Evolutionary conservation across 306 rosid species (phyloP).

Genomic region (Oxytropis ochrocephala): DNA sequence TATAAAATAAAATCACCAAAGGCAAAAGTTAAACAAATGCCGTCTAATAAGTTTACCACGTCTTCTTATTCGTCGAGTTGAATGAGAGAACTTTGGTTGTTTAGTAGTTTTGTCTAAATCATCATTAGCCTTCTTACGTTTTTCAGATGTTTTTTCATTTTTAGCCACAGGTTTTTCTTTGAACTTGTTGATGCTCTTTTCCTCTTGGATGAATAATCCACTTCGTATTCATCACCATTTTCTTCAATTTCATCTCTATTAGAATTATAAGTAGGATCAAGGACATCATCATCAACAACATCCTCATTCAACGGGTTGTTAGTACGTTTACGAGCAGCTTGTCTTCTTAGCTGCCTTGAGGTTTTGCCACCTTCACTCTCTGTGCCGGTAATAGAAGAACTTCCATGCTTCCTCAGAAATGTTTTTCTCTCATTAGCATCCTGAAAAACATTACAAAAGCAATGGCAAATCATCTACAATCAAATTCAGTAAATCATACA

Average conservation of each 20-base stretch:
- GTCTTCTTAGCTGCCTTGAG: conserved; percentile 43
- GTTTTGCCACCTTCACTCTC: conserved; percentile 35
- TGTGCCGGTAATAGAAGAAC: conserved; percentile 20
- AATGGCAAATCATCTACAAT: neutral
- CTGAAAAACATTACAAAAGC: conserved; percentile 27
- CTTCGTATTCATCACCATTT: conserved; percentile 32
- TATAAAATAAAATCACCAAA: conserved; percentile 1
- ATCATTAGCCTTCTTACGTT: too few relatives aligned
- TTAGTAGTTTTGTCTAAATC: too few relatives aligned
- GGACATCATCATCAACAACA: conserved; percentile 21
- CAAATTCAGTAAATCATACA: conserved; percentile 12
- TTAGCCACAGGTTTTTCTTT: too few relatives aligned
- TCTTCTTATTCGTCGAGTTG: conserved; percentile 67
- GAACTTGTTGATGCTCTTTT: too few relatives aligned
- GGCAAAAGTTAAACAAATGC: neutral
- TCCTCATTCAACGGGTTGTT: conserved; percentile 28
- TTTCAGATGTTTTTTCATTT: too few relatives aligned
- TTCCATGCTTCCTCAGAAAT: conserved; percentile 24
- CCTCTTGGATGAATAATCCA: too few relatives aligned
- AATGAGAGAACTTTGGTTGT: conserved; percentile 64
- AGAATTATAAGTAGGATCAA: conserved; percentile 36
- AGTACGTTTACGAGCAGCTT: conserved; percentile 25
- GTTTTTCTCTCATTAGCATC: conserved; percentile 26
- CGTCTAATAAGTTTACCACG: conserved; percentile 38
- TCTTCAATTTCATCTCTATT: conserved; percentile 34